phyloP scores from a whole-genome alignment of 805 yeast genomes.

The Kuraishia cidri region DNA sequence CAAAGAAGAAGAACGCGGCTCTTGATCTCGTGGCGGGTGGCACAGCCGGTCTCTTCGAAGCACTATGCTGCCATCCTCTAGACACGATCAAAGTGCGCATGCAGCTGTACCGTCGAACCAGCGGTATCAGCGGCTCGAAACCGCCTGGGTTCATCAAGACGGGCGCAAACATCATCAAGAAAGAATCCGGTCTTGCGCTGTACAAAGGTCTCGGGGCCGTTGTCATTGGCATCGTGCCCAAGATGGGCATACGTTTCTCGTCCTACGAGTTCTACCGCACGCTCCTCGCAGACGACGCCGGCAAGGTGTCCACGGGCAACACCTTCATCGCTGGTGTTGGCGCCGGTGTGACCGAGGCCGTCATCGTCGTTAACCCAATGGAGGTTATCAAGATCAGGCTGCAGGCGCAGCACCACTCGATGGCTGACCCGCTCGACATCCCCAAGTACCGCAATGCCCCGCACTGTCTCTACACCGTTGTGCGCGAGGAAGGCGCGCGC shows the following conservation, averaged over 20 bases:
- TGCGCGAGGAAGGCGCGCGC: conserved; percentile 83
- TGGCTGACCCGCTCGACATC: conserved; percentile 71
- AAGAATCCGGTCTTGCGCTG: conserved; percentile 78
- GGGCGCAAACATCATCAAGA: conserved; percentile 65
- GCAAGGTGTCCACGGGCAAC: conserved; percentile 59
- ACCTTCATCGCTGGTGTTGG: conserved; percentile 92
- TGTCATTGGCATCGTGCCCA: conserved; percentile 93
- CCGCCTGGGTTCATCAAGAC: conserved; percentile 84
- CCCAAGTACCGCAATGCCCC: conserved; percentile 91
- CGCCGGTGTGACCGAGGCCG: conserved; percentile 96
- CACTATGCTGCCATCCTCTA: conserved; percentile 96
- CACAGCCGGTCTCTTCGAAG: conserved; percentile 94
- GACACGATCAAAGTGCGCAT: conserved; percentile 96
- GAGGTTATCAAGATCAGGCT: conserved; percentile 94
- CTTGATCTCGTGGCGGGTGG: conserved; percentile 88
- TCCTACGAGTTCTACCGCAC: conserved; percentile 86
- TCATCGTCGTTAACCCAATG: conserved; percentile 91
- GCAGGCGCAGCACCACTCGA: conserved; percentile 90
- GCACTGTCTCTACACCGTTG: conserved; percentile 78
- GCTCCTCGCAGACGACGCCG: conserved; percentile 52
- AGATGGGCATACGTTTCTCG: conserved; percentile 95
- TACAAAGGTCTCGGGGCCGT: conserved; percentile 98
- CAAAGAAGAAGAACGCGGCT: conserved; percentile 29
- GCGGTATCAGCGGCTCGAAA: conserved; percentile 37
- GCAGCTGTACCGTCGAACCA: conserved; percentile 75